Evolutionary conservation across 202 grass and related monocot genomes (phyloP).

Genomic region (Panicum virgatum): DNA sequence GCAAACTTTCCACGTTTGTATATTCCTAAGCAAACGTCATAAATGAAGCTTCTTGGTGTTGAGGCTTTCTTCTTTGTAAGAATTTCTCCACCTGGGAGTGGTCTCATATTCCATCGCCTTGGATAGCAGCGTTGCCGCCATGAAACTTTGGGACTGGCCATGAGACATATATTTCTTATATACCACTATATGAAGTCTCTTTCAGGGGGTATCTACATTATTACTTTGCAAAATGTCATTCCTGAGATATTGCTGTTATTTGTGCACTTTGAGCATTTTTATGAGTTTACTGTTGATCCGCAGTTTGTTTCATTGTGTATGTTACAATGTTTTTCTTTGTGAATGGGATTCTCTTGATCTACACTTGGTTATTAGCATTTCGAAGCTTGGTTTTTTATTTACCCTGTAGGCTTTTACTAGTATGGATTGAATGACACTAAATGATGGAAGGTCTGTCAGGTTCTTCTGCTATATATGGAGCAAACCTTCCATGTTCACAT

Average conservation of each 20-base stretch:
- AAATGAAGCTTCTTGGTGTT: slow-evolving; percentile 27
- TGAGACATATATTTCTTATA: slow-evolving; percentile 40
- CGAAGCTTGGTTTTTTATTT: neutral
- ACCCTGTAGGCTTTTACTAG: neutral
- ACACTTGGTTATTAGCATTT: too few relatives aligned
- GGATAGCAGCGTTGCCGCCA: neutral
- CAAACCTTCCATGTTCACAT: slow-evolving; percentile 39
- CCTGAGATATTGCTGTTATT: neutral
- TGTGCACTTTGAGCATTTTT: neutral
- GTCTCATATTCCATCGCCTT: slow-evolving; percentile 44
- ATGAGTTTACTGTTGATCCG: neutral
- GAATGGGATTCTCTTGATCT: neutral
- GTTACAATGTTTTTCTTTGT: neutral
- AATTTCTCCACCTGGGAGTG: slow-evolving; percentile 33
- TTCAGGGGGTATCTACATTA: neutral
- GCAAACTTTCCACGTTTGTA: slow-evolving; percentile 40
- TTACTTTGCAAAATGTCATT: neutral
- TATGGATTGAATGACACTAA: neutral
- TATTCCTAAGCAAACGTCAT: slow-evolving; percentile 31
- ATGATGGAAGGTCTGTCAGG: neutral
- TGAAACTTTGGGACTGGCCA: slow-evolving; percentile 46
- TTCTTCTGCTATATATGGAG: slow-evolving; percentile 21
- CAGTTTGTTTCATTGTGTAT: neutral
- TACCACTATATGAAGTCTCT: neutral
- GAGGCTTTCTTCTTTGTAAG: slow-evolving; percentile 3